Base-by-base conservation (phyloP, 495 filamentous ascomycete genomes). In the Annulohypoxylon nitens region DNA sequence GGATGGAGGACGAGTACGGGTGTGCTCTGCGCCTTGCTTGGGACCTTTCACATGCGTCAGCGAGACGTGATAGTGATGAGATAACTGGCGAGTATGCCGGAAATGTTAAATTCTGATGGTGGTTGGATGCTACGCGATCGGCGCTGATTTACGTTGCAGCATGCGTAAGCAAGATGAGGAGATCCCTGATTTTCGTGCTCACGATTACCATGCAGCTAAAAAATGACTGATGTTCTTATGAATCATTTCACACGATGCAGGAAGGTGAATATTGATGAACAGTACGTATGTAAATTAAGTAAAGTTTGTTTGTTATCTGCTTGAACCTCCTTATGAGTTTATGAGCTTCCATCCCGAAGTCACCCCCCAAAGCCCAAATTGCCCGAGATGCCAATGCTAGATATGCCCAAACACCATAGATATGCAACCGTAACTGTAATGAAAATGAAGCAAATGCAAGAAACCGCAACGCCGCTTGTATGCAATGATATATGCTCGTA, bases 161-260 rank as follows among this genome's bases (percentile, higher is more conserved):
- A 11, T 70, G 66, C 66, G 71, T 74, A 70, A 74, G 71, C 66
- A 62, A 69, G 54, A 61, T 57, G 41, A 33, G 60, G 33, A 62
- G 30, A 61, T 60, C 45, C 45, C 26, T 39, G 61, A 36, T 51
- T 62, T 47, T 50, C 50, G 14, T 50, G 8, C 55, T 26, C 16
- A 47, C 54, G 37, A 12, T 11, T 60, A 53, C 55, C 12, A 60
- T 25, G 45, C 43, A 14, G 14, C 20, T 57, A 11, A 48, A 45
- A 55, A 30, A 20, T 37, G 6, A 34, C 37, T 16, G 6, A 20
- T 10, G 0, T 26, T 50, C 14, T 41, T 18, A 33, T 37, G 48
- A 43, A 26, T 12, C 1, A 34, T 2, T 5, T 30, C 47, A 50
- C 47, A n/a, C 9, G 2, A 34, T 3, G 33, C 12, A 12, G 39